Conservation (phyloP, 176 grass and related monocot genomes). For the Cenchrus americanus region DNA sequence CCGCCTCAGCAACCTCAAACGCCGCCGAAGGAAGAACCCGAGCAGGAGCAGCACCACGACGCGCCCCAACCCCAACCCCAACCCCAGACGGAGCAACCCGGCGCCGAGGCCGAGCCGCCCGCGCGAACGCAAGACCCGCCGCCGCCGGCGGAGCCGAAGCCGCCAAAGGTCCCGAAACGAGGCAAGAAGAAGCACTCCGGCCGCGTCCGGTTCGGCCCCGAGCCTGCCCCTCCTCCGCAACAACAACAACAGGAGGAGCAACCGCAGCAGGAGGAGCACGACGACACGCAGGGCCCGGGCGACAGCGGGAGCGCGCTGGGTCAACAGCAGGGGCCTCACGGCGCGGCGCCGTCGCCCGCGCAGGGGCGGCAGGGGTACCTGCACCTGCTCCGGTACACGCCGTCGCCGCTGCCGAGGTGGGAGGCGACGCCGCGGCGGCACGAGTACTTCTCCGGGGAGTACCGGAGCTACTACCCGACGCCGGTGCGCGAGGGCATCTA, state of each 20-base stretch:
- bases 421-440: slow-evolving; percentile 65
- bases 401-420: slow-evolving; percentile 86
- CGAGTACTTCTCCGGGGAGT: slow-evolving; percentile 94
- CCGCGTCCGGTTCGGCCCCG: slow-evolving; percentile 57
- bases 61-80: slow-evolving; percentile 25
- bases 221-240: not conserved
- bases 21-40: not conserved
- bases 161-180: slow-evolving; percentile 43
- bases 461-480: slow-evolving; percentile 85
- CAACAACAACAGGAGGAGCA: not conserved
- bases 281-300: slow-evolving; percentile 1
- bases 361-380: not conserved
- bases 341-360: not conserved
- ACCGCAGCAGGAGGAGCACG: not conserved
- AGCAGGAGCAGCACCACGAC: not conserved
- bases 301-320: not conserved
- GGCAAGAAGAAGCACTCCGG: slow-evolving; percentile 45
- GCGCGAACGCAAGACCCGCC: slow-evolving; percentile 19
- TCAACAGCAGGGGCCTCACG: not conserved
- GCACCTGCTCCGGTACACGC: slow-evolving; percentile 64
- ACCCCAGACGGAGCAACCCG: not conserved
- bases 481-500: slow-evolving; percentile 97
- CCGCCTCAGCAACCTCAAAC: not conserved
- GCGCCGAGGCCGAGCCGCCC: not conserved
- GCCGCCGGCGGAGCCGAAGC: slow-evolving; percentile 17